A percentile compares a stretch with the other conserved stretches of the same genome.
phyloP scores from a whole-genome alignment of 2,329 filamentous ascomycete genomes.

The Geoglossum cookeanum region DNA sequence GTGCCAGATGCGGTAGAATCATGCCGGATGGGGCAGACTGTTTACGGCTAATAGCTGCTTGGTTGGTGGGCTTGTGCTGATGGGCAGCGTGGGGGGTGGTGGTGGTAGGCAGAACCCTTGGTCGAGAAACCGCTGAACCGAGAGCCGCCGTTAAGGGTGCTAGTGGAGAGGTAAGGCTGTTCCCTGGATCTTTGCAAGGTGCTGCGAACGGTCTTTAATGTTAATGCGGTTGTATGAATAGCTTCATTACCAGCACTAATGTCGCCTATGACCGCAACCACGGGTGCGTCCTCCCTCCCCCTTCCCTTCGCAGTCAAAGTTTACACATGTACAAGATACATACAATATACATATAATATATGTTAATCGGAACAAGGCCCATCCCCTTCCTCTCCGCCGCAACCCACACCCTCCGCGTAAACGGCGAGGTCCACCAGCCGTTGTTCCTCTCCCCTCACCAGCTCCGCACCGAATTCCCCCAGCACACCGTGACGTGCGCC shows the following conservation, averaged over 20 bases:
- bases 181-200: background rate
- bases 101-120: background rate
- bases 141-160: conserved; percentile 15
- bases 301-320: too few relatives aligned
- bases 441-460: conserved; percentile 28
- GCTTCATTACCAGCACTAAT: conserved; percentile 29
- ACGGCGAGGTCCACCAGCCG: conserved; percentile 27
- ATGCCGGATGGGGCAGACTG: background rate
- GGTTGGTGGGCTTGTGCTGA: background rate
- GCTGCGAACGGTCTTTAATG: background rate
- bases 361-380: background rate
- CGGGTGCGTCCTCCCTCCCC: conserved; percentile 14
- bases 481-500: conserved; percentile 35
- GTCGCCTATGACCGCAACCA: conserved; percentile 38
- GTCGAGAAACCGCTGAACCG: conserved; percentile 17
- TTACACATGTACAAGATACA: background rate
- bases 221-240: conserved; percentile 13
- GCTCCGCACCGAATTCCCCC: conserved; percentile 27
- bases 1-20: too few relatives aligned
- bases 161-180: conserved; percentile 14
- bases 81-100: too few relatives aligned
- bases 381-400: conserved; percentile 12
- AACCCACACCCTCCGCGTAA: conserved; percentile 26
- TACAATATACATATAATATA: conserved; percentile 2
- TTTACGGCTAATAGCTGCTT: background rate